Percentiles rank a stretch among this genome's conserved stretches.
Conservation (phyloP, 2,329 filamentous ascomycete genomes). For the Colletotrichum sublineola region DNA sequence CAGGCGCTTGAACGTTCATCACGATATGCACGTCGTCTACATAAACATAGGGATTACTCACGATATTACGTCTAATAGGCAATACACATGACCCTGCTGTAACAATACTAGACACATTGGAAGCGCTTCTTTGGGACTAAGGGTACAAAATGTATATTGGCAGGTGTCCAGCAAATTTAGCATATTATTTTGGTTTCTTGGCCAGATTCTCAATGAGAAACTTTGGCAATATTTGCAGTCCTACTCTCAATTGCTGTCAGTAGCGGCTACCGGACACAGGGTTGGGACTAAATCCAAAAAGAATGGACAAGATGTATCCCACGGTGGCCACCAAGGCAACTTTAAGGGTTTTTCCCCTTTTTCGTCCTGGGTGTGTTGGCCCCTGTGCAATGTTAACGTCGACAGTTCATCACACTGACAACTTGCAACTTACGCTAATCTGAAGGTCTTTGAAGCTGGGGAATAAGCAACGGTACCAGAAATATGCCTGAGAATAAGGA, state of each 20-base stretch:
- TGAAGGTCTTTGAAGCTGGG: slow-evolving; percentile 51
- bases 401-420: not conserved
- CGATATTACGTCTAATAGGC: no score
- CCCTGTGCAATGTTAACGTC: not conserved
- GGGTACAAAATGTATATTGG: no score
- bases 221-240: not conserved
- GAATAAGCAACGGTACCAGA: slow-evolving; percentile 55
- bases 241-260: not conserved
- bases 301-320: slow-evolving; percentile 1
- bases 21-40: no score
- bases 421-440: slow-evolving; percentile 48
- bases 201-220: not conserved
- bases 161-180: no score
- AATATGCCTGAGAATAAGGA: slow-evolving; percentile 52
- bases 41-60: no score
- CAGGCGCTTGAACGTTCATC: not conserved
- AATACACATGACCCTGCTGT: not conserved
- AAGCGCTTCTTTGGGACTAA: not conserved
- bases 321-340: not conserved
- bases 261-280: not conserved
- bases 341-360: not conserved
- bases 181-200: not conserved
- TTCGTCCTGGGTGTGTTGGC: not conserved
- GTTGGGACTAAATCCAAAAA: not conserved
- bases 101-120: not conserved